Evolutionary conservation across 495 filamentous ascomycete genomes (phyloP).

Genomic region (Podospora conica): DNA sequence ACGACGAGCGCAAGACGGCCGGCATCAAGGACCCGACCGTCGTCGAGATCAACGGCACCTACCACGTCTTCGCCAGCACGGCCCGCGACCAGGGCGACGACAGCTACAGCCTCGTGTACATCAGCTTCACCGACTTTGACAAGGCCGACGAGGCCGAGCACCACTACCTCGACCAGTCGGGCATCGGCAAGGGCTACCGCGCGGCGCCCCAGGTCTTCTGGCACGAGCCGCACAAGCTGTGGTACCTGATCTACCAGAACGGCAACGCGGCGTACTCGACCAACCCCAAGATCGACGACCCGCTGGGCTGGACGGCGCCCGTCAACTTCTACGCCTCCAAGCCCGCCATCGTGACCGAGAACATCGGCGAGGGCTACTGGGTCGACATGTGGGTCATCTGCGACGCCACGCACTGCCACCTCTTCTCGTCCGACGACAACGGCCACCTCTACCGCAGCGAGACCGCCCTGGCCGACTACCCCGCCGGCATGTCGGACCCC

Average conservation of each 20-base stretch:
- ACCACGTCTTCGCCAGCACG: conserved; percentile 27
- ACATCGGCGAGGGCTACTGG: conserved; percentile 23
- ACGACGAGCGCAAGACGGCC: conserved; percentile 18
- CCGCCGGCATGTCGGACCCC: conserved; percentile 19
- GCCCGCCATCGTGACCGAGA: conserved; percentile 17
- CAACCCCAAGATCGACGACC: conserved; percentile 23
- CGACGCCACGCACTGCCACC: conserved; percentile 16
- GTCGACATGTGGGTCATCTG: conserved; percentile 30
- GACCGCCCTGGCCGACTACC: conserved; percentile 15
- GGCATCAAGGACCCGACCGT: conserved; percentile 26
- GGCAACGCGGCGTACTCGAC: conserved; percentile 28
- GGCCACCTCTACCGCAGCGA: conserved; percentile 25
- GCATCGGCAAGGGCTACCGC: conserved; percentile 22
- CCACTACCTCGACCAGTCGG: conserved; percentile 23
- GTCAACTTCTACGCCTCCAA: conserved; percentile 17
- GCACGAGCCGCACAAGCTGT: conserved; percentile 21
- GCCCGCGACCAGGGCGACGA: conserved; percentile 6
- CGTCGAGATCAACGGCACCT: conserved; percentile 21
- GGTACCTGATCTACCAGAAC: conserved; percentile 28
- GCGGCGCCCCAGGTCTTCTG: conserved; percentile 24
- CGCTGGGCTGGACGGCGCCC: conserved; percentile 22
- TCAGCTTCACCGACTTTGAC: conserved; percentile 20
- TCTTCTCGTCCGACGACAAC: conserved; percentile 27
- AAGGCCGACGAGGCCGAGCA: conserved; percentile 12
- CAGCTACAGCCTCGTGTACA: conserved; percentile 24